Conservation (phyloP, 352 stramenopile genomes). For the Thraustochytrium striatum region DNA sequence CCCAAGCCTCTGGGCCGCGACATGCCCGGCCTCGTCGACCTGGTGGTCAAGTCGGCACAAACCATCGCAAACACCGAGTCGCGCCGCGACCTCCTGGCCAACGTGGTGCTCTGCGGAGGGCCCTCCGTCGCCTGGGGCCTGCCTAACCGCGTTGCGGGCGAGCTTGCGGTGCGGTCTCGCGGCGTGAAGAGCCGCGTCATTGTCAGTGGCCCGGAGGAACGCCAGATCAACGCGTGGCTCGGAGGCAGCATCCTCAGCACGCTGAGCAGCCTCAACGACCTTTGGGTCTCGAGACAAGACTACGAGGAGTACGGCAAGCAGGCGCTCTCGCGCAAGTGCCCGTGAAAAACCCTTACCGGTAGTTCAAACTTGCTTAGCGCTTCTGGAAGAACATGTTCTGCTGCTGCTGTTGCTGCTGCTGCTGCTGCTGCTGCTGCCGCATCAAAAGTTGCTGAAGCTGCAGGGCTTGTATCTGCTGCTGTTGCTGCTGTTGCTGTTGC, state of each 20-base stretch:
- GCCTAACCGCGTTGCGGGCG: constrained; percentile 69
- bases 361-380: neutral
- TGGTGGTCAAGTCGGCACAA: constrained; percentile 38
- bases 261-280: constrained; percentile 90
- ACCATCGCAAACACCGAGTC: constrained; percentile 62
- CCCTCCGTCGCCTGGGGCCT: constrained; percentile 68
- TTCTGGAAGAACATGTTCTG: neutral
- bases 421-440: neutral
- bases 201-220: constrained; percentile 81
- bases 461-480: neutral
- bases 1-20: neutral
- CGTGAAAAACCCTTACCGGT: constrained; percentile 60
- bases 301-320: constrained; percentile 91
- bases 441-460: neutral
- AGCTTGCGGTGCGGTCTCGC: constrained; percentile 72
- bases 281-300: constrained; percentile 93
- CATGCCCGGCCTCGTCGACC: neutral
- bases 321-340: constrained; percentile 92
- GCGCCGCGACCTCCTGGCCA: constrained; percentile 72
- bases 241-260: constrained; percentile 90
- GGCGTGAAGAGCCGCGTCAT: constrained; percentile 84
- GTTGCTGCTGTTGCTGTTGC: neutral
- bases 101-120: constrained; percentile 76
- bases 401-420: neutral
- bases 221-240: constrained; percentile 95